phyloP scores from a whole-genome alignment of 306 rosid species.

The Dryas drummondii region DNA sequence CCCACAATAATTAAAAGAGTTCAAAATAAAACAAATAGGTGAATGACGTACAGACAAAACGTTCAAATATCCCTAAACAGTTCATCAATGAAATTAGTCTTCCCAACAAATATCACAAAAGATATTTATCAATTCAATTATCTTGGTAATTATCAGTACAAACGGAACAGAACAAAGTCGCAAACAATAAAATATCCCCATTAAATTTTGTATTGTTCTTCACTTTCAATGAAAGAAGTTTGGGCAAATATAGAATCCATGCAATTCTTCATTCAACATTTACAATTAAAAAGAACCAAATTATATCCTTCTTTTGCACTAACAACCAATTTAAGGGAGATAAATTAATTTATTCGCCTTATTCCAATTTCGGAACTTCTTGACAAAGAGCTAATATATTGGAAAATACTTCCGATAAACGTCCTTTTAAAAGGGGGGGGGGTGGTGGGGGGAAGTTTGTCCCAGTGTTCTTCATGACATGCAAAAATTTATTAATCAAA shows the following conservation, averaged over 20 bases:
- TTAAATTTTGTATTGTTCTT: neutral
- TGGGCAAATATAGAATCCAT: neutral
- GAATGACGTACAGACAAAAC: neutral
- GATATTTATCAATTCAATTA: neutral
- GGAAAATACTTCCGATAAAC: too few relatives aligned
- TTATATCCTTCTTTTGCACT: neutral
- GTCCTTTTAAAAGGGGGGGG: too few relatives aligned
- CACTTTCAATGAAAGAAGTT: neutral
- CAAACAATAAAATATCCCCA: neutral
- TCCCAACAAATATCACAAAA: neutral
- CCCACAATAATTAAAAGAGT: neutral
- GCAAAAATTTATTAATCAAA: too few relatives aligned
- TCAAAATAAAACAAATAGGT: neutral
- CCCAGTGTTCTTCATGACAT: too few relatives aligned
- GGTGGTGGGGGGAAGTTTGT: too few relatives aligned
- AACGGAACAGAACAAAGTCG: neutral
- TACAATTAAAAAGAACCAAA: neutral
- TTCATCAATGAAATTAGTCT: neutral
- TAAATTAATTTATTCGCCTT: neutral
- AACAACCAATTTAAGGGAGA: neutral
- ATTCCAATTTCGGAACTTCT: slow-evolving; percentile 7
- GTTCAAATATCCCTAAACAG: neutral
- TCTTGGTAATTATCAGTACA: too few relatives aligned
- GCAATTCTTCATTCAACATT: neutral
- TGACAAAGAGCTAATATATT: neutral